Evolutionary conservation across 768 basidiomycete species (phyloP), one percentile per base, ranked within the genome.

Genomic region (Ephemerocybe angulata): DNA sequence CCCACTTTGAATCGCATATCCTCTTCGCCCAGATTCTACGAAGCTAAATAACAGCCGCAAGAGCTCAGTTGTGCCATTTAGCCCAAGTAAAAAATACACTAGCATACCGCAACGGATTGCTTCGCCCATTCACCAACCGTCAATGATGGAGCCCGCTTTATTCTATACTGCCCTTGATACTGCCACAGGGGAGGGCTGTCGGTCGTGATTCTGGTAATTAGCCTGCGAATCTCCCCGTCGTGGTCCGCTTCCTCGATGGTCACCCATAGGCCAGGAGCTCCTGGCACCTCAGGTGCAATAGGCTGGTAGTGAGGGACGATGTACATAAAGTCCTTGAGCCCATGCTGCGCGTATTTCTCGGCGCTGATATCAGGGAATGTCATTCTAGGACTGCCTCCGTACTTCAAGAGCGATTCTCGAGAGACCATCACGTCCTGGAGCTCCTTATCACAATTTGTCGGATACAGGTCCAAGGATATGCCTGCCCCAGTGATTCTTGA

Each of bases 101-200:
- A n/a, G n/a, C n/a, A n/a, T 31, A 61, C 69, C 37, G 55, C 46
- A 15, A 64, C 60, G 33, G 62, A 4, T 56, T 58, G 47, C 52
- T 41, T 11, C 54, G 50, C 44, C 67, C 64, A 49, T 59, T 62
- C 59, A 58, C 46, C 49, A 63, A 62, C 58, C 7, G 72, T 75
- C 2, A 55, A 65, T 24, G 78, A 77, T 44, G 77, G 72, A 70
- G 68, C 68, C 0, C 54, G 58, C 30, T 63, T 64, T n/a, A 65
- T 69, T 17, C 63, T 59, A 30, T 70, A 70, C 38, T 74, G 71
- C 13, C 72, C 78, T 48, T 56, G 55, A 17, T 69, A 63, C 7
- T 65, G 76, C 57, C 74, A 77, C 8, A 21, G 24, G 3, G 48
- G 25, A n/a, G 50, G 50, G n/a, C 25, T 24, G 2, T 38, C 2